Conservation (phyloP, 257 asterid species). For the Nemophila menziesii region DNA sequence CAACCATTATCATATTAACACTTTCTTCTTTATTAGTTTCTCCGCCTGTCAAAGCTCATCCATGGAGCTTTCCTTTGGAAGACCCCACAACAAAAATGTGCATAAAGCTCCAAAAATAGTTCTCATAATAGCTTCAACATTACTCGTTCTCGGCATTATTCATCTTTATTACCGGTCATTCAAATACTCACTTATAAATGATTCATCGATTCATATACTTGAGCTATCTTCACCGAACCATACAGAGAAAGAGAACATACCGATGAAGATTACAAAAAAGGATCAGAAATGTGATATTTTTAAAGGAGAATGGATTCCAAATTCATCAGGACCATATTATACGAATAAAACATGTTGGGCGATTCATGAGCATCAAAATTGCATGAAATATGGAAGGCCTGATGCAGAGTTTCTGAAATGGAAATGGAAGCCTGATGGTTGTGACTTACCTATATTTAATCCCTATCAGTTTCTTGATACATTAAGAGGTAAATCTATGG, state of each 20-base stretch:
- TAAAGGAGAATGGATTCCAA: constrained; percentile 51
- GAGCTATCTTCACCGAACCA: not conserved
- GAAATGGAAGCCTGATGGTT: constrained; percentile 39
- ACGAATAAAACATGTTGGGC: constrained; percentile 28
- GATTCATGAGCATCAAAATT: constrained; percentile 26
- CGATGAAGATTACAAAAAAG: not conserved
- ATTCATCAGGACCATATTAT: constrained; percentile 46
- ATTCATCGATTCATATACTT: no score
- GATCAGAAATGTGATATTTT: constrained; percentile 25
- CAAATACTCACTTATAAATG: no score
- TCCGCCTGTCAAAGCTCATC: no score
- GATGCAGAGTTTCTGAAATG: constrained; percentile 24
- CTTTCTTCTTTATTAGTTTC: no score
- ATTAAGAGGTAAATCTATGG: constrained; percentile 44
- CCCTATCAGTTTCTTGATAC: constrained; percentile 47
- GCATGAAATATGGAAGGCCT: constrained; percentile 25
- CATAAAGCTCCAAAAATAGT: no score
- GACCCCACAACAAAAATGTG: no score
- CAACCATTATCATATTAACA: no score
- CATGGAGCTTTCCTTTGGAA: no score
- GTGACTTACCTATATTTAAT: constrained; percentile 43
- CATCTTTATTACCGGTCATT: no score
- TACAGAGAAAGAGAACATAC: not conserved
- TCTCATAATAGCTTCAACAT: no score
- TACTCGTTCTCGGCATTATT: no score